Evolutionary conservation across 306 rosid species (phyloP).

Genomic region (Crotalaria pallida): DNA sequence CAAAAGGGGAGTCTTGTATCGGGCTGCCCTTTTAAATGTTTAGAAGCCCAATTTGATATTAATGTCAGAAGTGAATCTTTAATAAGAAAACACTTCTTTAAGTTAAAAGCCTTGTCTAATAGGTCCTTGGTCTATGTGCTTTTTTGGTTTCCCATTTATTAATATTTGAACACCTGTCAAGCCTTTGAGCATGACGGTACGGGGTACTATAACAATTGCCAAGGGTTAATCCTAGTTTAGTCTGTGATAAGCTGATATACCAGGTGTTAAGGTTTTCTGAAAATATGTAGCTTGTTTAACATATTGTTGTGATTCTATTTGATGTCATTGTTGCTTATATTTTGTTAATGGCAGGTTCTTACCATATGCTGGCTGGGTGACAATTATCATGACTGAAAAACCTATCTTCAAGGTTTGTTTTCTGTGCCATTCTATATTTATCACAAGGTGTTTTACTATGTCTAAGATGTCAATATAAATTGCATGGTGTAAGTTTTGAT

Average conservation of each 20-base stretch:
- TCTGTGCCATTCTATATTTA: background rate
- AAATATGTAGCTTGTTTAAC: background rate
- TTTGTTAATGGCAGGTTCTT: conserved; percentile 58
- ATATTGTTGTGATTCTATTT: background rate
- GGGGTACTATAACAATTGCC: background rate
- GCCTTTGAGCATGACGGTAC: background rate
- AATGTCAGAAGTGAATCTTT: too few relatives aligned
- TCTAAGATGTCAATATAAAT: background rate
- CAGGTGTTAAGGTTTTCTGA: background rate
- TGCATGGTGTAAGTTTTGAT: conserved; percentile 1
- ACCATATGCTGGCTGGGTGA: conserved; percentile 96
- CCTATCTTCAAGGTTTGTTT: conserved; percentile 83
- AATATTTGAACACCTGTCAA: background rate
- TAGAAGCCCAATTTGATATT: too few relatives aligned
- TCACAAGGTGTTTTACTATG: background rate
- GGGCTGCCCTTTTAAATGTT: too few relatives aligned
- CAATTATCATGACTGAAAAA: conserved; percentile 90
- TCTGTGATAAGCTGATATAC: background rate
- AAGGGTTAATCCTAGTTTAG: background rate
- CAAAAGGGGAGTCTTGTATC: too few relatives aligned
- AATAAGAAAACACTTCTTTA: too few relatives aligned
- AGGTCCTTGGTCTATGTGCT: background rate
- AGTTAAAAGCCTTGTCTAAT: too few relatives aligned
- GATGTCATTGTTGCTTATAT: background rate
- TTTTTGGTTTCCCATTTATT: background rate